Evolutionary conservation across 2,329 filamentous ascomycete genomes (phyloP).

Genomic region (Incumbomyces delicatus): DNA sequence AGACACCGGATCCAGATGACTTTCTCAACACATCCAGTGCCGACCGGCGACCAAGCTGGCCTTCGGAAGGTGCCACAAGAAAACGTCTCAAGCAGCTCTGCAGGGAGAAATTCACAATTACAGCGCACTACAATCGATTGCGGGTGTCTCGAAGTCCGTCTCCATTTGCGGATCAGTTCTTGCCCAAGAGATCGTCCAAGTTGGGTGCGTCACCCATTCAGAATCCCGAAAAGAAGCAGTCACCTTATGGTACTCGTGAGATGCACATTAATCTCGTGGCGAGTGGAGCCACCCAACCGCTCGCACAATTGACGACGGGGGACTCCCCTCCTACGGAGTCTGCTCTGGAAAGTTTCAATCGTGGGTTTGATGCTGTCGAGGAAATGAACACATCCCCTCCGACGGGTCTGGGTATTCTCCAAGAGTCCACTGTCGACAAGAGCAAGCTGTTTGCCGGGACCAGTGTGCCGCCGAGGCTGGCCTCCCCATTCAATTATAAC

Average conservation of each 20-base stretch:
- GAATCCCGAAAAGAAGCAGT: conserved; percentile 9
- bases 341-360: conserved; percentile 26
- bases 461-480: conserved; percentile 34
- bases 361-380: conserved; percentile 20
- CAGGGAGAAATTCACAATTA: conserved; percentile 51
- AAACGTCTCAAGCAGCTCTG: conserved; percentile 50
- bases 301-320: conserved; percentile 27
- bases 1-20: conserved; percentile 20
- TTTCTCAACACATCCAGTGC: conserved; percentile 15
- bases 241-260: conserved; percentile 34
- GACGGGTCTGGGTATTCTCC: conserved; percentile 14
- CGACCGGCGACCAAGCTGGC: conserved; percentile 39
- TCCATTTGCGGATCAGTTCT: conserved; percentile 38
- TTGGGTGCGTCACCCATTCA: conserved; percentile 2
- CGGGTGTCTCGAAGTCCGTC: conserved; percentile 52
- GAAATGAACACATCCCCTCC: conserved; percentile 12
- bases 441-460: conserved; percentile 14
- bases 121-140: conserved; percentile 55
- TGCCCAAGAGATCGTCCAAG: conserved; percentile 23
- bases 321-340: conserved; percentile 19
- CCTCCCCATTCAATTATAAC: conserved; percentile 40
- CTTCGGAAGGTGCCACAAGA: conserved; percentile 49
- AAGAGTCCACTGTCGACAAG: conserved; percentile 9
- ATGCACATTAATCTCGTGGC: conserved; percentile 36
- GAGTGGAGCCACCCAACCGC: conserved; percentile 29